Conservation (phyloP, 2,329 filamentous ascomycete species). For the Alternaria arbusti region DNA sequence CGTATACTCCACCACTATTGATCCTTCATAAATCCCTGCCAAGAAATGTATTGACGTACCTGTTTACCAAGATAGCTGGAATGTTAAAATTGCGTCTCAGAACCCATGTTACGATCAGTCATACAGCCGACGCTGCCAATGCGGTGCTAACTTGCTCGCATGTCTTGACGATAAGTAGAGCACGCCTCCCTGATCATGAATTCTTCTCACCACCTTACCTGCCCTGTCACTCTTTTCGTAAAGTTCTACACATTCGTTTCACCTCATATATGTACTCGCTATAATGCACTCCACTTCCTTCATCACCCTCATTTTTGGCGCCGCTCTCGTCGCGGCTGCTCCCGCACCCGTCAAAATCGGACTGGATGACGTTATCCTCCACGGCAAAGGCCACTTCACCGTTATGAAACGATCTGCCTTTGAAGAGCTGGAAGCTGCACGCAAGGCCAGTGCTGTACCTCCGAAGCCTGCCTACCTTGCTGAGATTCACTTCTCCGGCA, state of each 20-base stretch:
- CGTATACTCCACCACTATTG: background rate
- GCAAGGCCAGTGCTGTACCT: constrained; percentile 16
- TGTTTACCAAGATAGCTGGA: background rate
- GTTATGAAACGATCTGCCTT: constrained; percentile 33
- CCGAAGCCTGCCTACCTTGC: constrained; percentile 30
- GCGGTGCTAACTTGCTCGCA: background rate
- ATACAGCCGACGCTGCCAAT: background rate
- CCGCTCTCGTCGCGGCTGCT: constrained; percentile 21
- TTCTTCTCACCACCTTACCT: background rate
- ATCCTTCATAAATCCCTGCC: background rate
- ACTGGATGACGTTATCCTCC: constrained; percentile 35
- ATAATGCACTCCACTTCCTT: constrained; percentile 28
- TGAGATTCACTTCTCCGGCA: constrained; percentile 13
- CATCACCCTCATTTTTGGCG: constrained; percentile 21
- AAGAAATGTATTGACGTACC: background rate
- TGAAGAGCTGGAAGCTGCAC: constrained; percentile 20
- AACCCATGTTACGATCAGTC: background rate
- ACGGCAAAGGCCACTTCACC: constrained; percentile 28
- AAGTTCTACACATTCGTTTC: constrained; percentile 7
- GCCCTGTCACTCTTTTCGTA: background rate
- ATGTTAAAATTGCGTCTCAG: background rate
- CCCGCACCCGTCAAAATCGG: constrained; percentile 24
- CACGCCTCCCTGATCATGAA: background rate
- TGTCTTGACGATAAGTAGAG: background rate
- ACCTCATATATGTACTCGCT: background rate